Percentiles rank a stretch among this genome's conserved stretches.
phyloP scores from a whole-genome alignment of 2,329 filamentous ascomycete species.

The Trichoderma sp. region DNA sequence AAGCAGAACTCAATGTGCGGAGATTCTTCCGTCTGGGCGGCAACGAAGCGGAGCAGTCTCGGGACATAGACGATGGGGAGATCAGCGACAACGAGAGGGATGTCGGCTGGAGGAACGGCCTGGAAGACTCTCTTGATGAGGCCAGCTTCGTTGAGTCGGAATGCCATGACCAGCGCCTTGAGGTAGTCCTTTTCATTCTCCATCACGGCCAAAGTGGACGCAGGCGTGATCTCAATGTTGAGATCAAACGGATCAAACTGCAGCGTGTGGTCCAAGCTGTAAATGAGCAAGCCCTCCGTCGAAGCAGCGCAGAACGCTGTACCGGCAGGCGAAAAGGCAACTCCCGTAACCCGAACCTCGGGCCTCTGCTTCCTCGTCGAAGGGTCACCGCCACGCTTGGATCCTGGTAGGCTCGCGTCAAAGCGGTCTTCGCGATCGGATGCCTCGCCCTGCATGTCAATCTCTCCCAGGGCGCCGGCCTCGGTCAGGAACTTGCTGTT shows the following conservation, averaged over 20 bases:
- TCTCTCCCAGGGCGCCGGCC: conserved; percentile 76
- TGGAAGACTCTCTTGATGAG: conserved; percentile 85
- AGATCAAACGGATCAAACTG: conserved; percentile 96
- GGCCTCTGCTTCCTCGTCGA: conserved; percentile 72
- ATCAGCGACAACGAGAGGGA: conserved; percentile 72
- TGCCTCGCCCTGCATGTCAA: conserved; percentile 83
- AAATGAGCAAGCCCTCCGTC: conserved; percentile 90
- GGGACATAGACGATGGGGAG: conserved; percentile 84
- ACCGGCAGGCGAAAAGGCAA: conserved; percentile 86
- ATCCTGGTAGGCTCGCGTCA: conserved; percentile 77
- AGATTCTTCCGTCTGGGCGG: conserved; percentile 80
- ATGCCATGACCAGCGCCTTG: conserved; percentile 94
- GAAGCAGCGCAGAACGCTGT: conserved; percentile 91
- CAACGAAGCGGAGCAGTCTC: conserved; percentile 81
- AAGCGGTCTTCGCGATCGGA: conserved; percentile 85
- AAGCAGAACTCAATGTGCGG: conserved; percentile 95
- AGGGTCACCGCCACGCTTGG: conserved; percentile 78
- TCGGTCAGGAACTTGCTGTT: conserved; percentile 92
- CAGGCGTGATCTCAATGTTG: conserved; percentile 88
- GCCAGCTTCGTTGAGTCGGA: conserved; percentile 83
- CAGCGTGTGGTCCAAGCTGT: conserved; percentile 79
- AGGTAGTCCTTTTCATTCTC: conserved; percentile 74
- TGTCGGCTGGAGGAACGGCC: conserved; percentile 70
- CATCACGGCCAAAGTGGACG: conserved; percentile 70
- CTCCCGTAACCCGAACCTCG: conserved; percentile 78